Evolutionary conservation across 495 filamentous ascomycete genomes (phyloP), one percentile per base, ranked within the genome.

Genomic region (Pyronema omphalodes): DNA sequence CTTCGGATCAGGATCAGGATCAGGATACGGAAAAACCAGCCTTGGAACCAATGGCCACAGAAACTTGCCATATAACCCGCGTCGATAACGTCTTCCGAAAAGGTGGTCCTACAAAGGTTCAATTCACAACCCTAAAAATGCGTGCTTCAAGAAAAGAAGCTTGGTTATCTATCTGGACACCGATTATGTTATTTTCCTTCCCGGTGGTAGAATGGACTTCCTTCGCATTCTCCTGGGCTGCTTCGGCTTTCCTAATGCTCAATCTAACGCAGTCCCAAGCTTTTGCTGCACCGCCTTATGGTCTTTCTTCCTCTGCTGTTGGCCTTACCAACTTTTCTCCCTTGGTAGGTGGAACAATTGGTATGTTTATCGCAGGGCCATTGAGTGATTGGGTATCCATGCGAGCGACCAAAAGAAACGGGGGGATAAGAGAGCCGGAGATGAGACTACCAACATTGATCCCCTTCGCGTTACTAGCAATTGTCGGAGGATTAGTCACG

Each of bases 391-490:
- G 71, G 62, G 67, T 83, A 14, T 74, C 75, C 9, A 79, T 75
- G 55, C 67, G 69, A 34, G 67, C 73, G 3, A 83, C 81, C 1
- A 67, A 64, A 15, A 67, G 69, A 52, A 83, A 84, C 58, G 54
- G 67, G 15, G 79, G 79, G 9, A 77, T 83, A 60, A 74, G 80
- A 48, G 80, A 84, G 66, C 78, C 80, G 0, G 80, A 84, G 62
- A 83, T 84, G 81, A 69, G 79, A 17, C 64, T 83, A 29, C 74
- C 74, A 5, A 71, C 77, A 0, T 74, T 81, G 68, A 70, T 81
- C n/a, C 75, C 75, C 9, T 76, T 76, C 47, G 71, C 78, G 8
- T 56, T 79, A 8, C 68, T 79, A 45, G 73, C 72, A 62, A 72
- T 76, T 6, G 66, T 78, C 9, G 80, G 80, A 0, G 77, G 78